Base-by-base conservation (phyloP, 805 yeast genomes). In the Myxozyma melibiosi region DNA sequence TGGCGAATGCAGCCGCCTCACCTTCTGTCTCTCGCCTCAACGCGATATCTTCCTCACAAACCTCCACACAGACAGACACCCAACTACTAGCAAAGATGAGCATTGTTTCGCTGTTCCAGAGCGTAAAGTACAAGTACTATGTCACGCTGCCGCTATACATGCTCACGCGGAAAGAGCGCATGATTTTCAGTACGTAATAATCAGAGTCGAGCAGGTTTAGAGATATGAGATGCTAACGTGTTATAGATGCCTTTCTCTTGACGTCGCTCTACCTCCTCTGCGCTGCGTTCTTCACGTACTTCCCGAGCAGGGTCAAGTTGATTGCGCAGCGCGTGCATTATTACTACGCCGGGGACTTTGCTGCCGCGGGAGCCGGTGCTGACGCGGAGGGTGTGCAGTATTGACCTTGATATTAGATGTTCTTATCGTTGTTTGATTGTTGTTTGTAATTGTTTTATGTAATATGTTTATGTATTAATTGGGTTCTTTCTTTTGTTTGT, bases 301-400 rank as follows among this genome's bases (percentile, higher is more conserved):
- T 60, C 30, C 64, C 64, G 9, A 38, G 47, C 22, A 62, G 58
- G 44, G 60, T 53, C 35, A 58, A 58, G 50, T 30, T 53, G 30
- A 50, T 60, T 34, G 61, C 58, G 24, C 61, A 60, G 43, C 61
- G 64, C n/a, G 53, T 54, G 35, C 58, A 52, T 40, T 60, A 57
- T 31, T 60, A 60, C 41, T 57, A 53, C 41, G 58, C 62, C 13
- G 62, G 62, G 25, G 53, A 40, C 46, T 37, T 20, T 13, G 39
- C 43, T 13, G 28, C 51, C 18, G 35, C 24, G 8, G 27, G 37
- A 25, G 47, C n/a, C 13, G 13, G 14, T 3, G 11, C 46, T 16
- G 49, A 33, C 39, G 24, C 40, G 30, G 22, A 39, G 9, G 22
- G 30, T 30, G 35, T 37, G 2, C 28, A n/a, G 30, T 43, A 30